Base-by-base conservation (phyloP, 208 protist species). In the Leptomonas seymouri region DNA sequence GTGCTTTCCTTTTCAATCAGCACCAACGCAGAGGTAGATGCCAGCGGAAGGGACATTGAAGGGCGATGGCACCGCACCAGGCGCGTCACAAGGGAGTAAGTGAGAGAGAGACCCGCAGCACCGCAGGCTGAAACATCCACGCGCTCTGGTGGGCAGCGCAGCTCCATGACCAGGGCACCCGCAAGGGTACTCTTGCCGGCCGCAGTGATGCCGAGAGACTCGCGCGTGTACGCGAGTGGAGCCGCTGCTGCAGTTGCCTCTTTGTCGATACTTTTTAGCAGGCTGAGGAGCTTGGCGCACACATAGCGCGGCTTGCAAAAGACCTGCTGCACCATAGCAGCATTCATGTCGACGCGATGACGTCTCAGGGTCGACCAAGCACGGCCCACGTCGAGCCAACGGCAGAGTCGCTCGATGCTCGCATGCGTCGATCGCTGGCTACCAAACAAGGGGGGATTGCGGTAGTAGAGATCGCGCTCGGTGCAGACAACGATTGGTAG, bases 1-100 rank as follows among this genome's bases (percentile, higher is more conserved):
- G 73, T 78, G 57, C 84, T 86, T 65, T 96, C 90, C 66, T 96
- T 96, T 67, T 96, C 90, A 50, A 96, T 80, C 42, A 93, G 8
- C 14, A 96, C 64, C 28, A 96, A 44, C 61, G 68, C 81, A 31
- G 56, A 65, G 27, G 45, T 4, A 15, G 5, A 36, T 14, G 42
- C 28, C 21, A 36, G 23, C 27, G 18, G 25, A 11, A 31, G 25
- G 6, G 63, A 28, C 27, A 63, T 14, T 20, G 20, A 15, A 23
- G 59, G 25, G 21, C 54, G 41, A 31, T 60, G 63, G 27, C 72
- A 76, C 51, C 21, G 16, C 31, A 68, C 31, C 63, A 67, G 30
- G 45, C 76, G 65, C 20, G 65, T 18, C 2, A 49, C 76, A 7
- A 71, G 50, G 34, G 65, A 16, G 60, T 71, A 55, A 27, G 67